phyloP scores from a whole-genome alignment of 192 early-diverging fungal species.

The Neocallimastix lanati region DNA sequence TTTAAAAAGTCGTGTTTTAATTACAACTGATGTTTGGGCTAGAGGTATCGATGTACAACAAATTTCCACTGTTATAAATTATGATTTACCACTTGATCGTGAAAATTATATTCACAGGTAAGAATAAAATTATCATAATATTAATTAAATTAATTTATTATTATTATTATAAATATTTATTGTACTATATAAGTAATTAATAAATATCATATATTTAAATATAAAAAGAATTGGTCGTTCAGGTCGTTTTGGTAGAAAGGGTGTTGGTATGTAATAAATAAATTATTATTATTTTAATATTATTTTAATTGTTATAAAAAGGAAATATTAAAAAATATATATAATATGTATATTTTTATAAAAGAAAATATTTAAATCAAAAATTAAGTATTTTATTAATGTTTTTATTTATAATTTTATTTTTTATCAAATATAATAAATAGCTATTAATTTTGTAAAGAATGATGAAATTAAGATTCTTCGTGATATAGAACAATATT shows the following conservation, averaged over 20 bases:
- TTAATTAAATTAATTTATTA: too few species aligned
- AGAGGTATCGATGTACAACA: slow-evolving; percentile 99
- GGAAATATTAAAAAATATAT: too few species aligned
- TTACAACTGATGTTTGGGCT: slow-evolving; percentile 96
- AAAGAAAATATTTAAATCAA: too few species aligned
- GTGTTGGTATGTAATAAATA: slow-evolving; percentile 37
- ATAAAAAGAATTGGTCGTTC: slow-evolving; percentile 65
- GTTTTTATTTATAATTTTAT: too few species aligned
- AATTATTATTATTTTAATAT: too few species aligned
- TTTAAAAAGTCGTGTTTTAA: slow-evolving; percentile 65
- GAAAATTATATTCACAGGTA: slow-evolving; percentile 93
- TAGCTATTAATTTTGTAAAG: slow-evolving; percentile 95
- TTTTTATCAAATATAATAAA: not conserved
- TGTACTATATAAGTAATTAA: too few species aligned
- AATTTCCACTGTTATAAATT: slow-evolving; percentile 95
- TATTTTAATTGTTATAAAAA: too few species aligned
- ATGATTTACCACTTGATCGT: slow-evolving; percentile 87
- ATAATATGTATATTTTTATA: too few species aligned
- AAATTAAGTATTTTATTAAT: too few species aligned
- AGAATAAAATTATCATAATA: not conserved
- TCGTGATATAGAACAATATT: slow-evolving; percentile 96
- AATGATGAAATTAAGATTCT: slow-evolving; percentile 80
- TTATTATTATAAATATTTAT: too few species aligned
- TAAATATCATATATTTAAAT: too few species aligned
- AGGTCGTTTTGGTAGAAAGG: slow-evolving; percentile 95